Evolutionary conservation across 306 rosid genomes (phyloP), one percentile per base, ranked within the genome.

Genomic region (Erythrophleum fordii): DNA sequence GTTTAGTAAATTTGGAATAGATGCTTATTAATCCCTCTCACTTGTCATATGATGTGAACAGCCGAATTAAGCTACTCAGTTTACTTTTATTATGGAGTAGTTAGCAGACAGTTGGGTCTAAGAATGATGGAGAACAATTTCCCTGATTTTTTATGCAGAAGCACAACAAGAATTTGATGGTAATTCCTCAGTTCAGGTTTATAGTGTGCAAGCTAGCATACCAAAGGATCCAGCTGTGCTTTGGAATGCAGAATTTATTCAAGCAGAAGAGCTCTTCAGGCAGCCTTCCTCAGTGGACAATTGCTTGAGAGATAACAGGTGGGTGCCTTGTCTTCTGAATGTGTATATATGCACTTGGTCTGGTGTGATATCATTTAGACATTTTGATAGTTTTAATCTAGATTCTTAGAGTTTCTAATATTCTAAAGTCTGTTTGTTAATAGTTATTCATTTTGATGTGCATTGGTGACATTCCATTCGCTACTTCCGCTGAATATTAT

Each of bases 281-380:
- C 93, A 96, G 90, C 94, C 97, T 29, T 75, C 78, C 78, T 55
- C 85, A 6, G 84, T 72, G 61, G 91, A 82, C 82, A 96, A 96
- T 85, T 96, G 98, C 85, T 84, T 93, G 86, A 90, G 98, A 86
- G 99, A 96, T 82, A 93, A 93, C 91, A 88, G 99, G 98, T 90
- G 52, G 69, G 45, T 51, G 67, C 78, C 69, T 17, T 34, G 25
- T 16, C 34, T 80, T 59, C 6, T 44, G 78, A 71, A 56, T 83
- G 18, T 68, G 55, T 41, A 28, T 56, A 53, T 17, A 58, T 51
- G 68, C 49, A 35, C 69, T 14, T 65, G 52, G 25, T 59, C 72
- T 69, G 71, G 31, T 49, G 25, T 61, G 59, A 67, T 73, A 46
- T 52, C 23, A 25, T 52, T 13, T 26, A 17, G 42, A 28, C 74